Percentiles rank a stretch among this genome's conserved stretches.
Conservation (phyloP, 495 filamentous ascomycete genomes). For the Aspergillus nidulans region DNA sequence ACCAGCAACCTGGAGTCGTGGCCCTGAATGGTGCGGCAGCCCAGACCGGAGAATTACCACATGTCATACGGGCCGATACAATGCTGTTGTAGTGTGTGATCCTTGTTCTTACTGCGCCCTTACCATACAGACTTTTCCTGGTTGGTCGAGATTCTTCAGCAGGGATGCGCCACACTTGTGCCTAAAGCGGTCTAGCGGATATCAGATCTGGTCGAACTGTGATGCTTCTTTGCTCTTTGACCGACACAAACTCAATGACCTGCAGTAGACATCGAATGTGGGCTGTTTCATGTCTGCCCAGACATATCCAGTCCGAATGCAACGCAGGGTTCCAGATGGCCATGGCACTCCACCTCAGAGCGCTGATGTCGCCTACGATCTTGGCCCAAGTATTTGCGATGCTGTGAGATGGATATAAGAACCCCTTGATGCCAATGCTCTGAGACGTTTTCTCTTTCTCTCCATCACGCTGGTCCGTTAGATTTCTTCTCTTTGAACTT, state of each 20-base stretch:
- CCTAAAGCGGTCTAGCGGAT: not conserved
- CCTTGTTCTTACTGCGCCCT: not conserved
- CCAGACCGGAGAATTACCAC: slow-evolving; percentile 1
- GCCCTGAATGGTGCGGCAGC: slow-evolving; percentile 18
- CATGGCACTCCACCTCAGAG: slow-evolving; percentile 5
- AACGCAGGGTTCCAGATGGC: not conserved
- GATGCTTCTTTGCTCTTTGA: not conserved
- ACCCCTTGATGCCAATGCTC: slow-evolving; percentile 12
- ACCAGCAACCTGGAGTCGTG: slow-evolving; percentile 3
- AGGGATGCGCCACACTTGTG: not conserved
- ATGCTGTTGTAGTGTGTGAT: not conserved
- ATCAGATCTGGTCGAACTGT: slow-evolving; percentile 1
- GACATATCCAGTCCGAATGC: slow-evolving; percentile 11
- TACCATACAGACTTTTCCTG: not conserved
- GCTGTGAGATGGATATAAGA: slow-evolving; percentile 17
- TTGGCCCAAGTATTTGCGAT: not conserved
- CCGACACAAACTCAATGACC: not conserved
- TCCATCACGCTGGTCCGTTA: slow-evolving; percentile 23
- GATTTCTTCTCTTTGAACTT: slow-evolving; percentile 21
- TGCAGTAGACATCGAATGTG: not conserved
- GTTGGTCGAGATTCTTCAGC: slow-evolving; percentile 5
- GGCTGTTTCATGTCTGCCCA: slow-evolving; percentile 10
- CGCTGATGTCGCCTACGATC: slow-evolving; percentile 4
- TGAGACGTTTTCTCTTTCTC: slow-evolving; percentile 6
- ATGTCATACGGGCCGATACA: not conserved